Evolutionary conservation across 2,329 filamentous ascomycete genomes (phyloP).

Genomic region (Zasmidium cellare): DNA sequence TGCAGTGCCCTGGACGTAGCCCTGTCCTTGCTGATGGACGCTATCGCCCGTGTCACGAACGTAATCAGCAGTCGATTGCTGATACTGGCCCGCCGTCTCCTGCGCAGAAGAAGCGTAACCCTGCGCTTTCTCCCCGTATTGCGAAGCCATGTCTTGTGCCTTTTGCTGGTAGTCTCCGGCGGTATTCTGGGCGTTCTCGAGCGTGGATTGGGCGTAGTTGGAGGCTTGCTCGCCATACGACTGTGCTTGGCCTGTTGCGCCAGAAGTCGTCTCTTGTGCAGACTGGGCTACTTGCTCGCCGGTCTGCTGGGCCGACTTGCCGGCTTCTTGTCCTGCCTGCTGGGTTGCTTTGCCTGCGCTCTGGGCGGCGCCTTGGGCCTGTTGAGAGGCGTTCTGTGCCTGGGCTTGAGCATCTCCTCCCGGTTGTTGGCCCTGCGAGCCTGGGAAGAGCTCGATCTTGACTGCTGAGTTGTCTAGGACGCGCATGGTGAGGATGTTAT

Average conservation of each 20-base stretch:
- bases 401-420: not conserved
- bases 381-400: not conserved
- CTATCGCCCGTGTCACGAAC: slow-evolving; percentile 9
- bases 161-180: not conserved
- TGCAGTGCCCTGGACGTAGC: slow-evolving; percentile 9
- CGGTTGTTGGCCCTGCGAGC: not conserved
- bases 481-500: not conserved
- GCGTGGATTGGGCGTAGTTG: slow-evolving; percentile 2
- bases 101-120: not conserved
- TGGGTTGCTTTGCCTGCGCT: not conserved
- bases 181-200: not conserved
- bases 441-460: slow-evolving; percentile 2
- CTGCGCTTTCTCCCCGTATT: not conserved
- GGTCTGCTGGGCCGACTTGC: not conserved
- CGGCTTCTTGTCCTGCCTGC: not conserved
- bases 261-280: not conserved
- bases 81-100: slow-evolving; percentile 15
- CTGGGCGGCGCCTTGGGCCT: not conserved
- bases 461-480: not conserved
- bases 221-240: slow-evolving; percentile 1
- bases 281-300: not conserved
- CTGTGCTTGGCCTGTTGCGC: not conserved
- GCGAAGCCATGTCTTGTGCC: not conserved
- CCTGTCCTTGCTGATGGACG: slow-evolving; percentile 8
- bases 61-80: slow-evolving; percentile 13